A percentile compares a stretch with the other conserved stretches of the same genome.
Conservation (phyloP, 345 rosid species). For the Salix dunnii region DNA sequence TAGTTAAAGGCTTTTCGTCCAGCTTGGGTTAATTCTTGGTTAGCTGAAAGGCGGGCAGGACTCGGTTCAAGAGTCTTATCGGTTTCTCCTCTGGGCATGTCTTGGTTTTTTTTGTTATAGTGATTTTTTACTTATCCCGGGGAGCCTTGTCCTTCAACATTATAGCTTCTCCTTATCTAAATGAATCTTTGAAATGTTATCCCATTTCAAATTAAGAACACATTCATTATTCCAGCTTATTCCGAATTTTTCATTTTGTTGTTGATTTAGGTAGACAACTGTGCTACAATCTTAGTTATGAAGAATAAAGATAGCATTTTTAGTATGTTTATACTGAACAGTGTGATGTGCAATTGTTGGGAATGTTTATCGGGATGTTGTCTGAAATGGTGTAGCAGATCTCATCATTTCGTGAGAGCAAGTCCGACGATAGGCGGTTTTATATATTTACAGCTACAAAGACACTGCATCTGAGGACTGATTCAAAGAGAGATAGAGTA, state of each 20-base stretch:
- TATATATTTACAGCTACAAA: conserved; percentile 95
- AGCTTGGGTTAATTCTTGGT: conserved; percentile 13
- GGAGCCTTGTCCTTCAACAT: neutral
- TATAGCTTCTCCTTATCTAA: neutral
- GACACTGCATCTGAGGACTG: conserved; percentile 92
- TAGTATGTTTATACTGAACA: neutral
- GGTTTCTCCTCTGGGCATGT: conserved; percentile 13
- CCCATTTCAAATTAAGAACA: neutral
- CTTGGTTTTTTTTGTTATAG: neutral
- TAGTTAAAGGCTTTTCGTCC: conserved; percentile 10
- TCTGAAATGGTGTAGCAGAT: conserved; percentile 51
- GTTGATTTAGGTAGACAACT: conserved; percentile 7
- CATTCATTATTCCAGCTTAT: neutral
- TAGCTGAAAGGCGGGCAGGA: neutral
- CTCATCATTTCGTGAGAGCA: conserved; percentile 96
- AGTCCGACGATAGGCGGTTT: conserved; percentile 81
- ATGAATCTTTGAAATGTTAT: neutral
- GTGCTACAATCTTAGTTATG: neutral
- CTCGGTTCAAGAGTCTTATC: neutral
- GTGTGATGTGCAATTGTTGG: neutral
- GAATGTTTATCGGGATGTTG: conserved; percentile 17
- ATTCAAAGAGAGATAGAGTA: conserved; percentile 66
- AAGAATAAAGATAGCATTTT: neutral
- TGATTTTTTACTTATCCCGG: neutral
- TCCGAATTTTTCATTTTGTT: neutral